Percentiles rank a stretch among this genome's conserved stretches.
phyloP scores from a whole-genome alignment of 331 rosid species.

The Malus hybrid region DNA sequence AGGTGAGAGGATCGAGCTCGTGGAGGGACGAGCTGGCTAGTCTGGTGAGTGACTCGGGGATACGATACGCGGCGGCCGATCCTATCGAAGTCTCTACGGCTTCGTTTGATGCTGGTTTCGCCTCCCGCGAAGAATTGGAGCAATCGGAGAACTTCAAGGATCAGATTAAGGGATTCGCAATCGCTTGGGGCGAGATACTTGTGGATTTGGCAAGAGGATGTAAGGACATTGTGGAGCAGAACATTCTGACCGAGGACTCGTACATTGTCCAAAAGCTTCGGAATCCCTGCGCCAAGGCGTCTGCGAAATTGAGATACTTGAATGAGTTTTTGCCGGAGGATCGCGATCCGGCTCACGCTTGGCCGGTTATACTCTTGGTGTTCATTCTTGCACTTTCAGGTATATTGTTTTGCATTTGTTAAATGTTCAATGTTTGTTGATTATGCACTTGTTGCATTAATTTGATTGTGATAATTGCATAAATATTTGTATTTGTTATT shows the following conservation, averaged over 20 bases:
- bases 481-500: not conserved
- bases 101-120: slow-evolving; percentile 26
- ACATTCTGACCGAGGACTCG: slow-evolving; percentile 57
- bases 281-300: slow-evolving; percentile 58
- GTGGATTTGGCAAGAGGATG: slow-evolving; percentile 74
- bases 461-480: not conserved
- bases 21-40: slow-evolving; percentile 74
- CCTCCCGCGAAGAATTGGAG: slow-evolving; percentile 26
- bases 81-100: slow-evolving; percentile 30
- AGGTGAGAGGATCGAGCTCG: slow-evolving; percentile 38
- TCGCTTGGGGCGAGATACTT: slow-evolving; percentile 92
- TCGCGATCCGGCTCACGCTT: slow-evolving; percentile 87
- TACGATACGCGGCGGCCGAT: slow-evolving; percentile 29
- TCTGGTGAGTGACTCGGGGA: slow-evolving; percentile 42
- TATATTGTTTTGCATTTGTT: slow-evolving; percentile 3
- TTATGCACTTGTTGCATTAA: not conserved
- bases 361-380: slow-evolving; percentile 73
- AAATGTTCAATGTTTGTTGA: not conserved
- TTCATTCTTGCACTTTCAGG: slow-evolving; percentile 73
- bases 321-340: slow-evolving; percentile 88
- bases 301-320: slow-evolving; percentile 57
- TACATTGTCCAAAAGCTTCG: slow-evolving; percentile 44
- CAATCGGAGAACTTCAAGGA: slow-evolving; percentile 68
- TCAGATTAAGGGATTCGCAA: slow-evolving; percentile 70
- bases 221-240: slow-evolving; percentile 73